Base-by-base conservation (phyloP, 1,139 yeast species). In the Sugiyamaella japonica region DNA sequence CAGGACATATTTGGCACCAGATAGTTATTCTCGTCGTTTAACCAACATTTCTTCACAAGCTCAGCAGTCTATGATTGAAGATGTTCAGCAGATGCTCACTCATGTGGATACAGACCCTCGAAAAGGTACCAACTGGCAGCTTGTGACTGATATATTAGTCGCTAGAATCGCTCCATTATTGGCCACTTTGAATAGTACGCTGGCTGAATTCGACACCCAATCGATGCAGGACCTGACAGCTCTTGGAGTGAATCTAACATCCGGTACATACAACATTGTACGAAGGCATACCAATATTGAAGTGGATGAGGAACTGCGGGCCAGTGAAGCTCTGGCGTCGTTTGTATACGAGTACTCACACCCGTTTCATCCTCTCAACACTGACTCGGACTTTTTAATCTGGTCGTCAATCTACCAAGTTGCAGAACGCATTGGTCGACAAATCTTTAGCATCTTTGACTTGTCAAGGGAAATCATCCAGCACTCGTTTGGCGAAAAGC, bases 91-190 rank as follows among this genome's bases (percentile, higher is more conserved):
- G 0, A 61, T 64, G n/a, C 59, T 77, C 32, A 12, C 55, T 10
- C 45, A 63, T 1, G 38, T n/a, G 7, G 50, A 44, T 6, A 40
- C 73, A 10, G 68, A 75, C 49, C 77, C 81, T 1, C 65, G 61
- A 45, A 52, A 60, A 2, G 74, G 78, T 13, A 80, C 79, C 0
- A 69, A 82, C 61, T 82, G 86, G 86, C 82, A 77, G 61, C 56
- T 66, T 10, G 69, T 76, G 6, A 75, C 82, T 0, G 74, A 73
- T 43, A 72, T 68, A 34, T 75, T 82, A n/a, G 75, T 73, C 3
- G 67, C 67, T 34, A 81, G 81, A 61, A 82, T 81, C 63, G 71
- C 79, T 1, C 84, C 84, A 9, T 64, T 75, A 28, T 61, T 82
- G 36, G 60, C 70, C 40, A 61, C 67, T 6, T 56, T 82, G 53